Base-by-base conservation (phyloP, 1,139 yeast species). In the Candida sanyaensis region DNA sequence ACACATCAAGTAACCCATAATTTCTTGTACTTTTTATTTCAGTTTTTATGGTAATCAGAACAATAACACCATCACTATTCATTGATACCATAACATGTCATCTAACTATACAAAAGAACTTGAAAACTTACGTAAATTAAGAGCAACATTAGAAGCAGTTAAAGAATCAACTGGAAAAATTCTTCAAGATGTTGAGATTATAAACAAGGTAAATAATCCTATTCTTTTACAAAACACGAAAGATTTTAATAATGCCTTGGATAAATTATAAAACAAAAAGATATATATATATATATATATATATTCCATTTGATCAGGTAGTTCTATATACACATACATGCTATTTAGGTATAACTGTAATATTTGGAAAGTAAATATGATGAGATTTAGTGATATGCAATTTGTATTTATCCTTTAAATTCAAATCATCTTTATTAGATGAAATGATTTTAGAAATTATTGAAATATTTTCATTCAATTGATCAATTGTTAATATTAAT, bases 351-450 rank as follows among this genome's bases (percentile, higher is more conserved):
- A 36, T 41, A 37, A 53, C 52, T 5, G 67, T 61, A 10, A 74
- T 49, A 24, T 64, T 60, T 5, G 81, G 80, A 57, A 75, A 77
- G 53, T 69, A 73, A 37, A 62, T 59, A 55, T 77, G 77, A 51
- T 66, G 66, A 1, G 76, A 78, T 4, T 58, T 55, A 3, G 45
- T 27, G 7, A 63, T 50, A 1, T 46, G 54, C 24, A 65, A 54
- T 33, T 47, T 55, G 37, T 57, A 58, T 4, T 43, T 45, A 1
- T 54, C 44, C 12, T 7, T 52, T 39, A 36, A 58, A 23, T 51
- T 53, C 28, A 56, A 46, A 30, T 58, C 56, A 31, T 58, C 43
- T 23, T 50, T 54, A 48, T 66, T 64, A 32, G 62, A 46, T 5
- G 66, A 56, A 46, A 71, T 60, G 3, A 69, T 60, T 48, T 67